Evolutionary conservation across 1,284 basidiomycete species (phyloP).

Genomic region (Cerioporus squamosus): DNA sequence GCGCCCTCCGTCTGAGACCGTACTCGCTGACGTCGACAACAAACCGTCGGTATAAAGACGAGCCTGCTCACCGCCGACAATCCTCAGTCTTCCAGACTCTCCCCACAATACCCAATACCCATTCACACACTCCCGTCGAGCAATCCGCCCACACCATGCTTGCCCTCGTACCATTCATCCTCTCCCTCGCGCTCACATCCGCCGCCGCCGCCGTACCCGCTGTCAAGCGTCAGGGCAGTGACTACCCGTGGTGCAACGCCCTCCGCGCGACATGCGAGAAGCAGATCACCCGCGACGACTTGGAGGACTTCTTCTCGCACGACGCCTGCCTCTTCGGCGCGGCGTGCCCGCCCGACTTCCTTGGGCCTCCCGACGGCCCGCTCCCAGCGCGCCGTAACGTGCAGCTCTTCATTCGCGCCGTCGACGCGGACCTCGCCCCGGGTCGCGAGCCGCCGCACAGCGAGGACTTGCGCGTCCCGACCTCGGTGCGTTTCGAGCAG

Average conservation of each 20-base stretch:
- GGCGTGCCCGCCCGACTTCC: not conserved
- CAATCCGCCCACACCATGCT: not conserved
- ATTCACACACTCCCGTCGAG: not conserved
- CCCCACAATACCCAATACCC: not conserved
- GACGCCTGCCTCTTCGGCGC: conserved; percentile 1
- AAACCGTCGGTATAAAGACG: no score
- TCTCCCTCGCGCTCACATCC: not conserved
- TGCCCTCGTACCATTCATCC: not conserved
- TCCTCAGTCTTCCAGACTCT: not conserved
- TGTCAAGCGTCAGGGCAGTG: not conserved
- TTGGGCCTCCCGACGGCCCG: not conserved
- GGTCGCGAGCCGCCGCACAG: not conserved
- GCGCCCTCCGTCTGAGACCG: no score
- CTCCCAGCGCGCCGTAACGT: not conserved
- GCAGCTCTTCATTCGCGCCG: not conserved
- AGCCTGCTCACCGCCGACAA: no score
- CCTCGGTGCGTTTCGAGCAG: not conserved
- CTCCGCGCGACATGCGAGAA: not conserved
- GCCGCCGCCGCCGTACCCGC: not conserved
- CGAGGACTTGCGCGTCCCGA: not conserved
- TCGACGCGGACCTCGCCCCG: not conserved
- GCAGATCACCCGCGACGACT: not conserved
- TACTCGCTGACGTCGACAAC: no score
- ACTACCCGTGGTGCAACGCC: not conserved
- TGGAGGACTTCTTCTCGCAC: not conserved